Base-by-base conservation (phyloP, 192 early-diverging fungal genomes). In the Gamsiella multidivaricata region DNA sequence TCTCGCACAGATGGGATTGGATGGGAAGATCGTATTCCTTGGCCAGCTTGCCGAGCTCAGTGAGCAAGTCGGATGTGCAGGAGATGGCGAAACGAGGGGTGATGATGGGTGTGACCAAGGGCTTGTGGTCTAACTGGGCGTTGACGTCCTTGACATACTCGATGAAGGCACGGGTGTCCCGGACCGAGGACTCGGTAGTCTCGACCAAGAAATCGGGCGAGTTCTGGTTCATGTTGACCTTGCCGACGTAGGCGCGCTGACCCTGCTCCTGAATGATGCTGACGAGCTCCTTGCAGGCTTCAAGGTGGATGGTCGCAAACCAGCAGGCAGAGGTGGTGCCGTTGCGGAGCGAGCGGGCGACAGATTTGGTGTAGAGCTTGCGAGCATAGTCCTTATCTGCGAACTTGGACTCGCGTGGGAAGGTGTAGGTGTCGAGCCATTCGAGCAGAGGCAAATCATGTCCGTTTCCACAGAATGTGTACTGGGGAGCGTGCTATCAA, bases 201-300 rank as follows among this genome's bases (percentile, higher is more conserved):
- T 97, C 95, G 26, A 87, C 72, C 79, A 95, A 93, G 69, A 86
- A 91, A 34, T 90, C 86, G 26, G 95, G 94, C 1, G 87, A 79
- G 72, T 96, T 95, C 61, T 90, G 83, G 80, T 97, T 95, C 97
- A 98, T 98, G 86, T 94, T 95, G 57, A 98, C 96, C 72, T 97
- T 97, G 20, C 97, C 97, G 36, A 98, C 89, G 73, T 88, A 94
- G 22, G 92, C 96, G 58, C 97, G 92, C 80, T 98, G 97, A 9
- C 96, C 97, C n/a, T 85, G 75, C 37, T 84, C 75, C 37, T 88
- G 83, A 50, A 95, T 87, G 26, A 92, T 84, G 33, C 94, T 85
- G 3, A 89, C 95, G 55, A 98, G 84, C 18, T 84, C 65, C 56
- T 91, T 86, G 67, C 88, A 90, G 14, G 92, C 81, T 20, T 91